Base-by-base conservation (phyloP, 2,329 filamentous ascomycete species). In the Diaporthe caulivora region DNA sequence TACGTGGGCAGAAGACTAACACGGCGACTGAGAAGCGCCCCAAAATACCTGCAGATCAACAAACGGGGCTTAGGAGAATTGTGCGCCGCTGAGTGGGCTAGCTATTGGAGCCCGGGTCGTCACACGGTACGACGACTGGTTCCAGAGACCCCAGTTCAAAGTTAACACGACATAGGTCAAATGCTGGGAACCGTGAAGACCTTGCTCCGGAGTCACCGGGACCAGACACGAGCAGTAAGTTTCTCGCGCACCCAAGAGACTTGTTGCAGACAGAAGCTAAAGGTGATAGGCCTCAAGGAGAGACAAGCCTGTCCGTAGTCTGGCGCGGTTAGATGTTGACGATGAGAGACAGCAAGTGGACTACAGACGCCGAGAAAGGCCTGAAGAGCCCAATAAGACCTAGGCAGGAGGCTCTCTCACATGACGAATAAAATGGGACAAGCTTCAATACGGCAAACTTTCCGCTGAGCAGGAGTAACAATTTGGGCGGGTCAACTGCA, bases 391-490 rank as follows among this genome's bases (percentile, higher is more conserved):
- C n/a, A 7, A 26, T 7, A n/a, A 67, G 9, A n/a, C 29, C 44
- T 51, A 29, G 44, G 62, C 29, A 51, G 24, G n/a, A 17, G 31
- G 26, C 31, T 26, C 29, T 51, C 40, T 53, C 6, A 29, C 62
- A 67, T 21, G 17, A 37, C 3, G 15, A 40, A 40, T 40, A 31
- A 67, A 4, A 26, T 10, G 1, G 1, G 44, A 37, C 26, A 51
- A 51, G 15, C 44, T 67, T 40, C 42, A 51, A 37, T 67, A 67
- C 29, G 44, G 44, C 62, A 51, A 67, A 67, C 44, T 47, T 51
- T 67, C 21, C 13, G 53, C 29, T 21, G 21, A 6, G 44, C 29
- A 40, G 42, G 42, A 18, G 62, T 49, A 21, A 24, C 29, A 67
- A 24, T 51, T 31, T 24, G n/a, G 47, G 24, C 21, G 26, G 51